phyloP scores from a whole-genome alignment of 257 asterid species.

The Solanum arcanum region DNA sequence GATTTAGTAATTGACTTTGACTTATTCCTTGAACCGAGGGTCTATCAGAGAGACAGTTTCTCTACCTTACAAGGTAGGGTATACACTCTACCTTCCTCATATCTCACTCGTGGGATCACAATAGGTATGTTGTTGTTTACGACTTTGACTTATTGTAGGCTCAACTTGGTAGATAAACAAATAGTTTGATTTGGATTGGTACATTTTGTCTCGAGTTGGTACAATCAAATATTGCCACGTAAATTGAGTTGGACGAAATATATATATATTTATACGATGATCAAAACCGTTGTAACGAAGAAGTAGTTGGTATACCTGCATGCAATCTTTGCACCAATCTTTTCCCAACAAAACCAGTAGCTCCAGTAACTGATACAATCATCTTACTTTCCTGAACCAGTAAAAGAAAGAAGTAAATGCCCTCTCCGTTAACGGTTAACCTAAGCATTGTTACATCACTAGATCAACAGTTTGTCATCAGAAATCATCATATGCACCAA shows the following conservation, averaged over 20 bases:
- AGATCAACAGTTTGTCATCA: background rate
- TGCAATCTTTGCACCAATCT: constrained; percentile 83
- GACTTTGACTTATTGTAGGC: background rate
- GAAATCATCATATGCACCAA: background rate
- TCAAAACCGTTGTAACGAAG: background rate
- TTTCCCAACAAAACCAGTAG: constrained; percentile 92
- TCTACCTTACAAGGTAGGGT: accelerated
- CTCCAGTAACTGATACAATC: constrained; percentile 85
- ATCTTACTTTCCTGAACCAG: constrained; percentile 50
- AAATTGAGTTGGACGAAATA: background rate
- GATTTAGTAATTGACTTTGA: background rate
- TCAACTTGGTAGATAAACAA: background rate
- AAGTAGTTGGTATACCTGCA: constrained; percentile 12
- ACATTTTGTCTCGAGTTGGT: background rate
- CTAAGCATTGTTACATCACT: background rate
- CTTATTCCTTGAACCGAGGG: background rate
- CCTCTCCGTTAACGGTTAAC: background rate
- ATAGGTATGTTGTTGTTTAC: background rate
- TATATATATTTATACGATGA: background rate
- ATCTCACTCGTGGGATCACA: background rate
- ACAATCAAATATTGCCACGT: background rate
- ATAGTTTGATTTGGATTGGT: background rate
- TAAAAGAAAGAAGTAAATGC: background rate
- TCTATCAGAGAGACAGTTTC: background rate
- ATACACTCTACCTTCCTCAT: background rate